These are phyloP conservation scores for Populus hybrid DNA, from an alignment of 441 rosid species.

Conservation along the genomic window DNA sequence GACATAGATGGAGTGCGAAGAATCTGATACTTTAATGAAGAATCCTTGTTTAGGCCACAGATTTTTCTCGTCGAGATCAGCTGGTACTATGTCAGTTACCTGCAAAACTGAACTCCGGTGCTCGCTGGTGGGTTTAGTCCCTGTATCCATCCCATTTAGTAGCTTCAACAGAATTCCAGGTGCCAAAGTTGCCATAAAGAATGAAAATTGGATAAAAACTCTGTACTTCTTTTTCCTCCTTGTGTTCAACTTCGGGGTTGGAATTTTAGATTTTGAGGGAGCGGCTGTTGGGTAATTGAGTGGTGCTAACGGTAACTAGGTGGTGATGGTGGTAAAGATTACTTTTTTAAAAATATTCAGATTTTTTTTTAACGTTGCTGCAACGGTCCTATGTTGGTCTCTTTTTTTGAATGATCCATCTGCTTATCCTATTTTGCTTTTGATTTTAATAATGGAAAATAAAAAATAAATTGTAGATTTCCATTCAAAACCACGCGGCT, in stretches of 20 bases:
- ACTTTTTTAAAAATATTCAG: slow-evolving; percentile 31
- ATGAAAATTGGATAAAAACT: background rate
- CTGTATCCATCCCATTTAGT: slow-evolving; percentile 74
- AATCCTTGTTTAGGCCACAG: slow-evolving; percentile 87
- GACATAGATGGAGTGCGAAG: slow-evolving; percentile 82
- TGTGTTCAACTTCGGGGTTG: background rate
- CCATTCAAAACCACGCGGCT: slow-evolving; percentile 3
- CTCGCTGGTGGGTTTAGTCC: slow-evolving; percentile 76
- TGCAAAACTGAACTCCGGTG: slow-evolving; percentile 83
- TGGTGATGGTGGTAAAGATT: background rate
- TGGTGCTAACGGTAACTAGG: slow-evolving; percentile 46
- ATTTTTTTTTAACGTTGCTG: slow-evolving; percentile 45
- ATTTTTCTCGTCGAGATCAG: slow-evolving; percentile 86
- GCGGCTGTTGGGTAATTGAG: background rate
- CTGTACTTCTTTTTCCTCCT: background rate
- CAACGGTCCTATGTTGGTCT: slow-evolving; percentile 49
- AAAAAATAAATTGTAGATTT: slow-evolving; percentile 14
- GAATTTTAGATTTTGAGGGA: slow-evolving; percentile 8
- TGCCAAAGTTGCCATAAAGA: slow-evolving; percentile 68
- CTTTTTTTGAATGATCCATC: background rate
- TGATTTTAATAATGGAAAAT: background rate
- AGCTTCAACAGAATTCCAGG: slow-evolving; percentile 80
- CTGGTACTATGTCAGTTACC: slow-evolving; percentile 88
- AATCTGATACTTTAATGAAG: slow-evolving; percentile 86
- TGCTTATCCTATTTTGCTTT: background rate